Conservation (phyloP, 306 rosid species). For the Abrus precatorius region DNA sequence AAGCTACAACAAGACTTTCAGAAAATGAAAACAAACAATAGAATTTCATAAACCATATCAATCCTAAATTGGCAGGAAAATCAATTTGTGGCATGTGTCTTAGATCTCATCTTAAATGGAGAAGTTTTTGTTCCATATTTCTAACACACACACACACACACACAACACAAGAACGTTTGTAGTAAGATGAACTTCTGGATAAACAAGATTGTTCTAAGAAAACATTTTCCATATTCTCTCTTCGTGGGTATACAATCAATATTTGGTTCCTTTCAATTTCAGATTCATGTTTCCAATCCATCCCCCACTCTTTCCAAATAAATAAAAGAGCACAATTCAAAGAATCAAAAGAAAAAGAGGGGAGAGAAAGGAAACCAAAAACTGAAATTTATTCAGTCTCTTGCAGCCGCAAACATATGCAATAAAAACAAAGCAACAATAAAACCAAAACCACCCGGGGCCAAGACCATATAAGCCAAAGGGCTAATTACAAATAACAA, state of each 20-base stretch:
- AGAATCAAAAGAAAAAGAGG: background rate
- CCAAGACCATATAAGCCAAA: slow-evolving; percentile 28
- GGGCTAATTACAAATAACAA: slow-evolving; percentile 5
- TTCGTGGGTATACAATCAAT: background rate
- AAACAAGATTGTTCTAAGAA: no score
- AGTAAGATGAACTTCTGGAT: no score
- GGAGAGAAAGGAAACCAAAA: slow-evolving; percentile 5
- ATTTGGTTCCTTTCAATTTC: slow-evolving; percentile 4
- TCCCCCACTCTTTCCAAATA: background rate
- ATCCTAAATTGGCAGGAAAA: background rate
- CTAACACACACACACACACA: background rate
- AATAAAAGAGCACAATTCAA: background rate
- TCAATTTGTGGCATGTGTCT: background rate
- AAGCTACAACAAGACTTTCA: background rate
- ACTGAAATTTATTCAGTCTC: background rate
- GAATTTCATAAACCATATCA: background rate
- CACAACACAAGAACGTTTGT: background rate
- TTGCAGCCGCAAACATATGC: background rate
- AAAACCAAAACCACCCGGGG: slow-evolving; percentile 13
- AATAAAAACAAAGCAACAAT: background rate
- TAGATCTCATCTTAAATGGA: background rate
- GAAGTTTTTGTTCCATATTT: background rate
- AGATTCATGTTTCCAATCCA: background rate
- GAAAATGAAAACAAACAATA: background rate
- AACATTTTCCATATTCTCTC: no score